Base-by-base conservation (phyloP, 441 rosid species). In the Bocquillonia castaneifolia region DNA sequence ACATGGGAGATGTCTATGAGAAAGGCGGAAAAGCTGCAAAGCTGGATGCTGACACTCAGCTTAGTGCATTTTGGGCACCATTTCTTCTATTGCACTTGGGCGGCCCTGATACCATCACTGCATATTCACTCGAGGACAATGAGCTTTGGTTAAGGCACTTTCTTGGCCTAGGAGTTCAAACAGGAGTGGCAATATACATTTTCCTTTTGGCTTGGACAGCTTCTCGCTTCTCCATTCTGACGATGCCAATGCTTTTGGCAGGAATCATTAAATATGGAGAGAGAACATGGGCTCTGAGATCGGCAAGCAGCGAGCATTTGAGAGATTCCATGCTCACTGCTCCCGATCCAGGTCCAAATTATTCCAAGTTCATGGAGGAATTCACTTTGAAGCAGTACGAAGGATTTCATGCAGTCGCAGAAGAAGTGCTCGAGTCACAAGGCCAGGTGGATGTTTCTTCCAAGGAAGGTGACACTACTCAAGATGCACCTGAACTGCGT, bases 31-130 rank as follows among this genome's bases (percentile, higher is more conserved):
- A 64, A 40, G 23, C 36, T 32, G 0, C 4, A 53, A 10, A 14
- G 31, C 48, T 28, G 29, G 4, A 67, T 58, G 51, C 37, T 1
- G 37, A 61, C 37, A 10, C 58, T 1, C 59, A 74, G 61, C 62
- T 81, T 34, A 51, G 67, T 29, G 72, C 80, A 0, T 74, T 81
- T 48, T 81, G 85, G 85, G 81, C 79, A 1, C 78, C 74, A 3
- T 79, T 81, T 56, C 76, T 81, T 32, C 75, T 83, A n/a, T 53
- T 83, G 64, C 82, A 79, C 73, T 71, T 81, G 13, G 83, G 85
- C 5, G 80, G 87, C 10, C 78, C 79, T 7, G 80, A 81, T 59
- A 77, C 77, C 14, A 72, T 81, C 55, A 76, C 83, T 0, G 75
- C 84, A 1, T 70, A 76, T 56, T 58, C 82, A 34, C 48, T 78